Conservation (phyloP, 2,329 filamentous ascomycete species). For the Sarocladium brachiariae region DNA sequence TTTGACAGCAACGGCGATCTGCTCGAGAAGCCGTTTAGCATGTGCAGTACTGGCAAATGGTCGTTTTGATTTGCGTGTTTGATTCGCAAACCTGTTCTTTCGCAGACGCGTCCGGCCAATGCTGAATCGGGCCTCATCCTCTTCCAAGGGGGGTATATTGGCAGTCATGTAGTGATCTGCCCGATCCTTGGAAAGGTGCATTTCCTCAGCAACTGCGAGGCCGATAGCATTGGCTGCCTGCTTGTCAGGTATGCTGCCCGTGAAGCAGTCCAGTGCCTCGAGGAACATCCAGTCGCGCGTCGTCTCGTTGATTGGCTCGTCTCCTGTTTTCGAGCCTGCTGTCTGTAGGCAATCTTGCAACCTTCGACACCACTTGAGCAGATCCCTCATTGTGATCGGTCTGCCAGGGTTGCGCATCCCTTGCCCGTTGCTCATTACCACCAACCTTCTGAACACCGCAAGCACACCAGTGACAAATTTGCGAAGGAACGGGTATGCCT, state of each 20-base stretch:
- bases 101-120: constrained; percentile 61
- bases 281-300: constrained; percentile 80
- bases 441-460: constrained; percentile 48
- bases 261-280: constrained; percentile 89
- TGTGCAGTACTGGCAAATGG: constrained; percentile 87
- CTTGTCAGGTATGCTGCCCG: constrained; percentile 66
- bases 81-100: constrained; percentile 46
- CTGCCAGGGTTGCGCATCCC: constrained; percentile 37
- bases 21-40: constrained; percentile 77
- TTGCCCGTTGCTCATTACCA: constrained; percentile 14
- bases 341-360: constrained; percentile 58
- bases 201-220: constrained; percentile 70
- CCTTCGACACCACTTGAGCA: constrained; percentile 86
- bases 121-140: constrained; percentile 48
- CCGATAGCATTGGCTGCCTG: constrained; percentile 54
- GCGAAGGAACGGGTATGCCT: constrained; percentile 62
- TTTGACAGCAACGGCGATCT: constrained; percentile 75
- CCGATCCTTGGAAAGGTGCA: constrained; percentile 78
- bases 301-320: constrained; percentile 65
- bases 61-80: constrained; percentile 45
- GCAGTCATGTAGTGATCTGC: constrained; percentile 69
- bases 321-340: constrained; percentile 56
- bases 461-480: constrained; percentile 55
- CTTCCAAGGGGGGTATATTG: constrained; percentile 64
- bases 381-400: constrained; percentile 64